Evolutionary conservation across 2,329 filamentous ascomycete genomes (phyloP).

Genomic region (Aureobasidium sp.): DNA sequence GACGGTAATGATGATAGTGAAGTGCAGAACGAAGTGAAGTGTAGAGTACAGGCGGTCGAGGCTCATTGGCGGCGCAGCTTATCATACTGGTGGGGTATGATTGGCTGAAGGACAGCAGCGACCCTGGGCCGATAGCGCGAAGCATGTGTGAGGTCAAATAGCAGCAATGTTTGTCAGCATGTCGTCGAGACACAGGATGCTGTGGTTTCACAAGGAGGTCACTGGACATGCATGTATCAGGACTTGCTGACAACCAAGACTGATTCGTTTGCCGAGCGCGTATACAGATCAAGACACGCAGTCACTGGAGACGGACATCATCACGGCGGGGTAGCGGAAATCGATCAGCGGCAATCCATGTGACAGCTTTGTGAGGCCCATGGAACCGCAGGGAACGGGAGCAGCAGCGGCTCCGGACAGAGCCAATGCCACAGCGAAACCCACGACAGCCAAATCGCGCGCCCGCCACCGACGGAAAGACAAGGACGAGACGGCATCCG

Average conservation of each 20-base stretch:
- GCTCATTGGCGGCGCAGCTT: background rate
- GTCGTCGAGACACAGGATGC: background rate
- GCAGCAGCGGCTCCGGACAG: background rate
- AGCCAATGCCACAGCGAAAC: background rate
- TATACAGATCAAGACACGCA: background rate
- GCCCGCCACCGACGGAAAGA: slow-evolving; percentile 15
- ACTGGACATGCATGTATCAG: background rate
- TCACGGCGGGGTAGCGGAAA: background rate
- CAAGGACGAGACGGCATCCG: slow-evolving; percentile 17
- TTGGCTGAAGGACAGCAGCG: slow-evolving; percentile 2
- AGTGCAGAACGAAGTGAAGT: background rate
- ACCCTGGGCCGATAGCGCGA: background rate
- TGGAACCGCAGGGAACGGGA: background rate
- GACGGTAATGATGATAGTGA: background rate
- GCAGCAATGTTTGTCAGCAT: slow-evolving; percentile 9
- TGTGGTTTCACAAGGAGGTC: background rate
- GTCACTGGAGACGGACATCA: background rate
- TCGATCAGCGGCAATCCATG: background rate
- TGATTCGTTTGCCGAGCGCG: background rate
- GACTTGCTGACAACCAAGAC: background rate
- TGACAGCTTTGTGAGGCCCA: background rate
- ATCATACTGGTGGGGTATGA: background rate
- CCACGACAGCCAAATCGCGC: slow-evolving; percentile 10
- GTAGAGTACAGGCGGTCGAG: background rate
- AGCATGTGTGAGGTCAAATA: slow-evolving; percentile 2